A percentile compares a stretch with the other conserved stretches of the same genome.
Evolutionary conservation across 306 rosid species (phyloP).

Genomic region (Vigna hirtella): DNA sequence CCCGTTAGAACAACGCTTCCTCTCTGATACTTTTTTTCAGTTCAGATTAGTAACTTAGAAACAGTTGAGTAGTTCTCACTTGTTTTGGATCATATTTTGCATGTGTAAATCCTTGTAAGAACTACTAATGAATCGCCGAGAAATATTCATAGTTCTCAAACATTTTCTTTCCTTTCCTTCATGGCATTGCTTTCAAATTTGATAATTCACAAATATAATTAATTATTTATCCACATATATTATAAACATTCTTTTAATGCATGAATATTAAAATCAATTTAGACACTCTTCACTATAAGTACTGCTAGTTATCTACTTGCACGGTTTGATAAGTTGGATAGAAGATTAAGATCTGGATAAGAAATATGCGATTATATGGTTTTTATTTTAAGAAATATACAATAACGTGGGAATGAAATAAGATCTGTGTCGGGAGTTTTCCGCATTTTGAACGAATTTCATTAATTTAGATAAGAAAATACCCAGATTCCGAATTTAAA

Average conservation of each 20-base stretch:
- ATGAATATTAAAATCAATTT: too few species aligned
- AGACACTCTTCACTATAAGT: neutral
- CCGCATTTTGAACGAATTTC: neutral
- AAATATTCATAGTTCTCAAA: neutral
- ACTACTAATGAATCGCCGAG: neutral
- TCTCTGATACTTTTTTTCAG: neutral
- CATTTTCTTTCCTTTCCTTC: neutral
- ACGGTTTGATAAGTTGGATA: neutral
- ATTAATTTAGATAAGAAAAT: neutral
- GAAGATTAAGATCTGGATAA: neutral
- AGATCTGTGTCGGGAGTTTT: too few species aligned
- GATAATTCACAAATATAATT: neutral
- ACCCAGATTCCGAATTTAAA: neutral
- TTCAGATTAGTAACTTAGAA: neutral
- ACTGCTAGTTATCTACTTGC: neutral
- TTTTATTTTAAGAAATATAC: too few species aligned
- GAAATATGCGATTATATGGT: neutral
- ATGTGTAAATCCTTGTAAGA: conserved; percentile 18
- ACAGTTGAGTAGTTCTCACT: neutral
- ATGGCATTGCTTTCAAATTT: neutral
- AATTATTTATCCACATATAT: neutral
- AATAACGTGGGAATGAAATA: too few species aligned
- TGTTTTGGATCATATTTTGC: conserved; percentile 17
- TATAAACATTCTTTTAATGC: too few species aligned
- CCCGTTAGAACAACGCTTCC: conserved; percentile 37